Percentiles rank a stretch among this genome's conserved stretches.
Evolutionary conservation across 257 asterid genomes (phyloP).

Genomic region (Lithospermum erythrorhizon): DNA sequence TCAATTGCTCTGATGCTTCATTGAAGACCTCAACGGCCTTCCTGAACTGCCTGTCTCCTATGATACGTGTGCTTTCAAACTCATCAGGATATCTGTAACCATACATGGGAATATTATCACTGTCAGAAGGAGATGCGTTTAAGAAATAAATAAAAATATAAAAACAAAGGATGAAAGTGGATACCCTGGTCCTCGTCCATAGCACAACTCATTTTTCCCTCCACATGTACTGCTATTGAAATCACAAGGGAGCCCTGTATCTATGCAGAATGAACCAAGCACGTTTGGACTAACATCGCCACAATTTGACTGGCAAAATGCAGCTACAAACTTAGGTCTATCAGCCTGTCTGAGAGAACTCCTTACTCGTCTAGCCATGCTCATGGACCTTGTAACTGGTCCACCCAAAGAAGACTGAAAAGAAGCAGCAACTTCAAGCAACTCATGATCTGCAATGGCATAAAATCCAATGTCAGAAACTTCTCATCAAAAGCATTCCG

Average conservation of each 20-base stretch:
- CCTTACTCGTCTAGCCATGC: constrained; percentile 81
- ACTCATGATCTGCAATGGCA: constrained; percentile 59
- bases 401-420: constrained; percentile 62
- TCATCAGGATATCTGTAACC: constrained; percentile 74
- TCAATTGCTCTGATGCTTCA: constrained; percentile 58
- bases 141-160: background rate
- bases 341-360: constrained; percentile 62
- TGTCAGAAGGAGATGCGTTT: background rate
- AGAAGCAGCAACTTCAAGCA: constrained; percentile 84
- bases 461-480: background rate
- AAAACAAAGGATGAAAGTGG: background rate
- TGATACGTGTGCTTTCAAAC: constrained; percentile 87
- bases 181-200: constrained; percentile 98
- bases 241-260: constrained; percentile 93
- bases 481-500: background rate
- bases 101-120: constrained; percentile 11
- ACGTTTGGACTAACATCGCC: constrained; percentile 99
- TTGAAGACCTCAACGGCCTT: constrained; percentile 75
- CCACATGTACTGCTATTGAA: constrained; percentile 96
- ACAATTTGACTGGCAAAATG: constrained; percentile 94
- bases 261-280: constrained; percentile 91
- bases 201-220: constrained; percentile 93
- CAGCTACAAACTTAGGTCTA: constrained; percentile 77
- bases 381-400: constrained; percentile 49
- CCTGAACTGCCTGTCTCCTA: constrained; percentile 85